Conservation (phyloP, 129 eudicot species). For the Arctium lappa region DNA sequence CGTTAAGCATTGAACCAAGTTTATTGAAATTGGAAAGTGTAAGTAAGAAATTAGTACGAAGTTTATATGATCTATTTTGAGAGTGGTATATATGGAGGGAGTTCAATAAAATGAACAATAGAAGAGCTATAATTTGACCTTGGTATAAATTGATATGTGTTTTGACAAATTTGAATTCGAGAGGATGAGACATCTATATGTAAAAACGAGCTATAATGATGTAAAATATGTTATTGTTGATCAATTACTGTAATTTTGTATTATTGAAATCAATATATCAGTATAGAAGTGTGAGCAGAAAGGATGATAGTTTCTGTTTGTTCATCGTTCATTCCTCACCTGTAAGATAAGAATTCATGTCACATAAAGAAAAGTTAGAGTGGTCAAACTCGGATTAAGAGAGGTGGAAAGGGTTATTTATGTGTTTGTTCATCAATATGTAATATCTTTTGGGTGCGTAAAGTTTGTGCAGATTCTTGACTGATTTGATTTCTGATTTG, state of each 20-base stretch:
- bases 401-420: not conserved
- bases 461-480: slow-evolving; percentile 3
- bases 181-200: not conserved
- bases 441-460: not conserved
- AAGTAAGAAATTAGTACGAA: not conserved
- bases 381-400: not conserved
- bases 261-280: not conserved
- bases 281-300: not conserved
- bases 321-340: not conserved
- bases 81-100: too few relatives aligned
- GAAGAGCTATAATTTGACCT: too few relatives aligned
- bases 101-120: too few relatives aligned
- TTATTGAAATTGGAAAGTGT: not conserved
- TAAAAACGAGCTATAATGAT: not conserved
- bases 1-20: not conserved
- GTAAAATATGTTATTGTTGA: not conserved
- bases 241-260: not conserved
- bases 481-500: slow-evolving; percentile 14
- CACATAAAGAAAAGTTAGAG: not conserved
- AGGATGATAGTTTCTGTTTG: not conserved
- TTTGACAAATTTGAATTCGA: not conserved
- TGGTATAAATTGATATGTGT: not conserved
- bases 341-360: not conserved
- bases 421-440: not conserved
- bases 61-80: not conserved